phyloP scores from a whole-genome alignment of 2,329 filamentous ascomycete species.

The Beauveria rudraprayagi region DNA sequence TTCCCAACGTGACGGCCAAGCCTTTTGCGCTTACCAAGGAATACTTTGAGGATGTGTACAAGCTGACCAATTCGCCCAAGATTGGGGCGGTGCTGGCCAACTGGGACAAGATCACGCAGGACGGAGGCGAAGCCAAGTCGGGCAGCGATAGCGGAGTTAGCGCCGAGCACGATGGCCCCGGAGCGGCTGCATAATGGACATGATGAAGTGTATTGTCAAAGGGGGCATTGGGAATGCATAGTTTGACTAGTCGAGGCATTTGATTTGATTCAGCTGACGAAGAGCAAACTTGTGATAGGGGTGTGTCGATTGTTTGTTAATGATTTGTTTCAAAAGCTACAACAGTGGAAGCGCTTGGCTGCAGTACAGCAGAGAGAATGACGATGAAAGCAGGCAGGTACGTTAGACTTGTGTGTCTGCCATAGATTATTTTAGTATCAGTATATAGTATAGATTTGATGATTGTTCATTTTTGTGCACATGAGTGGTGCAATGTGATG shows the following conservation, averaged over 20 bases:
- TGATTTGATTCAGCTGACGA: neutral
- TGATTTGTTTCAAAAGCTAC: neutral
- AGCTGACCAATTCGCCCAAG: conserved; percentile 74
- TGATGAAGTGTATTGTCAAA: neutral
- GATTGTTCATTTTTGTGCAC: neutral
- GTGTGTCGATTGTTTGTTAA: neutral
- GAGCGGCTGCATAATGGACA: conserved; percentile 30
- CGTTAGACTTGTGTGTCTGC: neutral
- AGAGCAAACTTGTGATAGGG: neutral
- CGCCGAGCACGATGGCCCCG: conserved; percentile 32
- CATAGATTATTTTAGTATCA: conserved; percentile 5
- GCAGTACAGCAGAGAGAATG: neutral
- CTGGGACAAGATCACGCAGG: conserved; percentile 64
- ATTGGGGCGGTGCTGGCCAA: conserved; percentile 79
- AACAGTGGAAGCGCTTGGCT: neutral
- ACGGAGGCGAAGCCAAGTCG: conserved; percentile 25
- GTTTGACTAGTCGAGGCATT: neutral
- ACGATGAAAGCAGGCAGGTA: neutral
- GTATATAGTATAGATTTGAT: conserved; percentile 10
- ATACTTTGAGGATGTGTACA: conserved; percentile 99
- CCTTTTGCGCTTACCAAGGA: conserved; percentile 95
- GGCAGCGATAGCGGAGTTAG: conserved; percentile 33
- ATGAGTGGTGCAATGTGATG: neutral
- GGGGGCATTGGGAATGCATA: neutral
- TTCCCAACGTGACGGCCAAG: conserved; percentile 94